These are phyloP conservation scores for Solanum paucissectum DNA, from an alignment of 257 asterid species.

Conservation along the genomic window DNA sequence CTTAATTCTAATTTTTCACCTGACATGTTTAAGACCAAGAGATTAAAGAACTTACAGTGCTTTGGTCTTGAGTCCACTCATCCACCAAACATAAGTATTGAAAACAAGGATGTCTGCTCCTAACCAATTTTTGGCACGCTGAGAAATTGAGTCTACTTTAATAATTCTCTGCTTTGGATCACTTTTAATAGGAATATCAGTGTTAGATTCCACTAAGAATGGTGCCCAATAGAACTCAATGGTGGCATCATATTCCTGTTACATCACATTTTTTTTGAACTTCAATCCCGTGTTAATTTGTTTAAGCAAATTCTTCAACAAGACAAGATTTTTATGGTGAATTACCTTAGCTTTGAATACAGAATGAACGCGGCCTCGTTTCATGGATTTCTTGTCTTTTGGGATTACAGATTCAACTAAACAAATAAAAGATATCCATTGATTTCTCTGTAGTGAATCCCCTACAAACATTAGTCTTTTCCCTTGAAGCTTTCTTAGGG, in stretches of 20 bases:
- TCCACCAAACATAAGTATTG: not conserved
- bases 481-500: conserved; percentile 52
- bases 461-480: conserved; percentile 86
- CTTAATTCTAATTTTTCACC: too few species aligned
- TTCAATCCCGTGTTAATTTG: not conserved
- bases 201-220: conserved; percentile 47
- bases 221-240: conserved; percentile 33
- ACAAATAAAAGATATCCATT: conserved; percentile 89
- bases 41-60: not conserved
- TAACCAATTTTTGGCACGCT: not conserved
- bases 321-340: not conserved
- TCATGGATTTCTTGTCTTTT: conserved; percentile 49
- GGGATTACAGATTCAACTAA: conserved; percentile 69
- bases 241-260: conserved; percentile 57
- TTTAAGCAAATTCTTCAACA: not conserved
- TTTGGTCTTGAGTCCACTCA: not conserved
- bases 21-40: not conserved
- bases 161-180: not conserved
- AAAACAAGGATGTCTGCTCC: not conserved
- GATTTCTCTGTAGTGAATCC: conserved; percentile 89
- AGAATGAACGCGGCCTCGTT: conserved; percentile 49
- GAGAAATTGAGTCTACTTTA: not conserved
- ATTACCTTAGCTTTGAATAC: conserved; percentile 38
- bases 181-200: conserved; percentile 25
- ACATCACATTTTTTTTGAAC: not conserved